phyloP scores from a whole-genome alignment of 148 eudicot genomes.

The Dysphania ambrosioides region DNA sequence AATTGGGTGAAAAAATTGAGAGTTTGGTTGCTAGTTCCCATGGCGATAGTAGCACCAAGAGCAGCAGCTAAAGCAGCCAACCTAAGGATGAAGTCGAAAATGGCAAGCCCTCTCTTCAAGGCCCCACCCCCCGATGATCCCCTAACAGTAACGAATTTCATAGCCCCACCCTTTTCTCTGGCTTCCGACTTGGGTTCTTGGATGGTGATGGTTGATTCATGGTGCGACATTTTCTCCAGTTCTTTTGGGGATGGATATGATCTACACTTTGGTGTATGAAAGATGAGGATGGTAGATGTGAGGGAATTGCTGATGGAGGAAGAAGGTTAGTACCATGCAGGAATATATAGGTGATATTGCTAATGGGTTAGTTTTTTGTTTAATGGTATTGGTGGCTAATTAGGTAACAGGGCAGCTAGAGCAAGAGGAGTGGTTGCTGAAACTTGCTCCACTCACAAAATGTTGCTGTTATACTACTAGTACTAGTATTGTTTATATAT shows the following conservation, averaged over 20 bases:
- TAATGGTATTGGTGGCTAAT: not conserved
- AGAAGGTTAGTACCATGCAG: not conserved
- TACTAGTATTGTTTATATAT: not conserved
- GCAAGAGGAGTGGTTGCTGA: slow-evolving; percentile 13
- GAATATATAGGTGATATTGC: not conserved
- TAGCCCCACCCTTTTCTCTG: slow-evolving; percentile 26
- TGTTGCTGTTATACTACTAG: not conserved
- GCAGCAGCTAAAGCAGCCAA: slow-evolving; percentile 55
- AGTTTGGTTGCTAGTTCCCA: slow-evolving; percentile 69
- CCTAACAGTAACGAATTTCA: slow-evolving; percentile 18
- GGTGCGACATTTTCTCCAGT: slow-evolving; percentile 24
- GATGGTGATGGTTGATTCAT: slow-evolving; percentile 34
- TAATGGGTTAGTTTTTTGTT: slow-evolving; percentile 28
- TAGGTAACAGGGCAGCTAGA: slow-evolving; percentile 7
- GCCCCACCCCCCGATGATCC: slow-evolving; percentile 15
- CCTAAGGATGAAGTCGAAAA: slow-evolving; percentile 60
- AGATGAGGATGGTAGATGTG: slow-evolving; percentile 1
- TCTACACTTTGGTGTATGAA: not conserved
- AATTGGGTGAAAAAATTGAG: slow-evolving; percentile 79
- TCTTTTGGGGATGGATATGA: not conserved
- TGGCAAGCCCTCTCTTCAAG: slow-evolving; percentile 48
- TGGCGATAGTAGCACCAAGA: slow-evolving; percentile 58
- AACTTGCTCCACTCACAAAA: slow-evolving; percentile 25
- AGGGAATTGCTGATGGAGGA: slow-evolving; percentile 1
- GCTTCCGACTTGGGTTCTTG: slow-evolving; percentile 32